Evolutionary conservation across 306 rosid genomes (phyloP).

Genomic region (Castanea crenata): DNA sequence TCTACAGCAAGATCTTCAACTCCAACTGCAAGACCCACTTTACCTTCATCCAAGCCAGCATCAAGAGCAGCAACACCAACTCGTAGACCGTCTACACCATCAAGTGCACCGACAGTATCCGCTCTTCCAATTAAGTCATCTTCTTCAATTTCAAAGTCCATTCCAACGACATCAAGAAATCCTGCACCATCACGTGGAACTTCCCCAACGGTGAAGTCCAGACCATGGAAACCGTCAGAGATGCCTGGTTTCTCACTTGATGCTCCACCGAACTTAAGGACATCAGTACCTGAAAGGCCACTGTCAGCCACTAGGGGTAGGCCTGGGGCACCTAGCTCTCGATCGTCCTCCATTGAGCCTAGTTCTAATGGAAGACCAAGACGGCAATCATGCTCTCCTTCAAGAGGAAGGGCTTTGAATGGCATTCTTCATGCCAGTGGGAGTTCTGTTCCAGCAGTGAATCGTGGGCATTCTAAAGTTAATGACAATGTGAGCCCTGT

Average conservation of each 20-base stretch:
- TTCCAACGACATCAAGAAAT: constrained; percentile 46
- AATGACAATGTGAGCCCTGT: constrained; percentile 82
- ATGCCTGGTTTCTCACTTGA: constrained; percentile 95
- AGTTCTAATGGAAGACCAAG: constrained; percentile 71
- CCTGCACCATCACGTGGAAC: constrained; percentile 74
- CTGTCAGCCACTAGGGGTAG: constrained; percentile 87
- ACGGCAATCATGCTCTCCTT: constrained; percentile 94
- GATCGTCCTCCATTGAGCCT: constrained; percentile 92
- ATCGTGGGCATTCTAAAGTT: constrained; percentile 59
- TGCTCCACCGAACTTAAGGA: constrained; percentile 89
- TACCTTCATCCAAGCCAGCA: constrained; percentile 71
- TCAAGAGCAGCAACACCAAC: constrained; percentile 92
- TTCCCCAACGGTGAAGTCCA: constrained; percentile 81
- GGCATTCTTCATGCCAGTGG: constrained; percentile 70
- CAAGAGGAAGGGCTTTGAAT: constrained; percentile 78
- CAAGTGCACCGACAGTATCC: constrained; percentile 53
- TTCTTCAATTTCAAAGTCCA: constrained; percentile 56
- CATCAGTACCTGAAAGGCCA: constrained; percentile 86
- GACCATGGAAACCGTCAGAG: constrained; percentile 95
- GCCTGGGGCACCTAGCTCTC: constrained; percentile 87
- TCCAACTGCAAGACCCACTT: constrained; percentile 75
- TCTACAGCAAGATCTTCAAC: constrained; percentile 79
- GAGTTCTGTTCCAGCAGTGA: constrained; percentile 85
- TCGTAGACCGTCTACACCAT: constrained; percentile 72
- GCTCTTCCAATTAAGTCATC: constrained; percentile 49